Conservation (phyloP, 2,329 filamentous ascomycete species). For the Juglanconis juglandina region DNA sequence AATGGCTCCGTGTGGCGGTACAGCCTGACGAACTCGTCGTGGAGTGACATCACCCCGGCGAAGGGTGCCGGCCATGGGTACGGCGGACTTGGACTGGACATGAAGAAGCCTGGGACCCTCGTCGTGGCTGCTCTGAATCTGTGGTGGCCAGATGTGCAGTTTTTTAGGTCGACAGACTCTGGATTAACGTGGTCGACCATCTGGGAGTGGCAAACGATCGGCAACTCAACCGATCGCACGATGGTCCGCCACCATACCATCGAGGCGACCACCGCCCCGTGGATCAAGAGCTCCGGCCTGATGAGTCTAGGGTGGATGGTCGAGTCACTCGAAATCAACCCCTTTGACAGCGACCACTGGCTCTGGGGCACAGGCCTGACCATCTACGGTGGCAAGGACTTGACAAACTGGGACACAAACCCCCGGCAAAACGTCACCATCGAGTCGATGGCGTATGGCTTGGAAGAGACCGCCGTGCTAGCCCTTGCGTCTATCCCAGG, state of each 20-base stretch:
- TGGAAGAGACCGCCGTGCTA: slow-evolving; percentile 51
- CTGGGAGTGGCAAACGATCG: slow-evolving; percentile 42
- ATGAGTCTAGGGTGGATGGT: slow-evolving; percentile 60
- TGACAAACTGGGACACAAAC: slow-evolving; percentile 49
- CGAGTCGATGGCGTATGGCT: slow-evolving; percentile 48
- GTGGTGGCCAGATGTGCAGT: slow-evolving; percentile 56
- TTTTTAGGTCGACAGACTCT: slow-evolving; percentile 53
- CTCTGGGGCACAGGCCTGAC: slow-evolving; percentile 52
- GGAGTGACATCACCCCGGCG: slow-evolving; percentile 55
- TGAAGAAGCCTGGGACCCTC: slow-evolving; percentile 51
- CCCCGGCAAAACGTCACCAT: slow-evolving; percentile 44
- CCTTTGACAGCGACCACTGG: slow-evolving; percentile 57
- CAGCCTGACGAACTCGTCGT: slow-evolving; percentile 43
- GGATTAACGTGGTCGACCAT: slow-evolving; percentile 50
- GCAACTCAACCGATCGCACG: slow-evolving; percentile 35
- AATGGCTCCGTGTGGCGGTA: slow-evolving; percentile 52
- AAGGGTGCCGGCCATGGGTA: slow-evolving; percentile 48
- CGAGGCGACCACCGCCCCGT: slow-evolving; percentile 46
- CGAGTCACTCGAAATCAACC: slow-evolving; percentile 54
- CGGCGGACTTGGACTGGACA: slow-evolving; percentile 52
- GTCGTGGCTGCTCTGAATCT: slow-evolving; percentile 55
- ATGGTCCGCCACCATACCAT: slow-evolving; percentile 44
- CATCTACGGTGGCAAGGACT: slow-evolving; percentile 40
- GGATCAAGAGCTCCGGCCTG: slow-evolving; percentile 44
- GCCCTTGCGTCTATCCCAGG: slow-evolving; percentile 46